Percentiles rank a stretch among this genome's conserved stretches.
phyloP scores from a whole-genome alignment of 2,329 filamentous ascomycete species.

The Calonectria pauciramosa region DNA sequence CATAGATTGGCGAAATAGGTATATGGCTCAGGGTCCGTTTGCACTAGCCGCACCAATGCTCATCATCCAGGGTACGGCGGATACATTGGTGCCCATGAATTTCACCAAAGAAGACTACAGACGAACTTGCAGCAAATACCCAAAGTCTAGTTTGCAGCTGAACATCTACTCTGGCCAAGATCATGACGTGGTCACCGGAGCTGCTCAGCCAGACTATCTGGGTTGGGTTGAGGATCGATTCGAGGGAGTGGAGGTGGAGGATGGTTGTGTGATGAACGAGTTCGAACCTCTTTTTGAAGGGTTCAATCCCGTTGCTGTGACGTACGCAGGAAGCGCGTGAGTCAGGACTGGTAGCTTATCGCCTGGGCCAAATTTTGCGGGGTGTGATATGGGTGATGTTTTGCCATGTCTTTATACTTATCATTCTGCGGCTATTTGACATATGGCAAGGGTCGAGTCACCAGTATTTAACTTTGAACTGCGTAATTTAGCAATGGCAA shows the following conservation, averaged over 20 bases:
- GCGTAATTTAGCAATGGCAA: too few relatives aligned
- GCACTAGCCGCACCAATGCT: slow-evolving; percentile 38
- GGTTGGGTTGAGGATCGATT: background rate
- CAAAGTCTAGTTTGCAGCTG: background rate
- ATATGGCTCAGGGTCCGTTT: slow-evolving; percentile 36
- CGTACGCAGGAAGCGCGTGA: background rate
- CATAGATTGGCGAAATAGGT: background rate
- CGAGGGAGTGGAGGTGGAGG: background rate
- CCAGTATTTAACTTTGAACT: too few relatives aligned
- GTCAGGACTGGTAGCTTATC: too few relatives aligned
- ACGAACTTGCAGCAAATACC: slow-evolving; percentile 26
- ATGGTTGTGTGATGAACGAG: background rate
- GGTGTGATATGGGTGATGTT: too few relatives aligned
- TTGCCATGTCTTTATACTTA: too few relatives aligned
- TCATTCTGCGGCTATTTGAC: too few relatives aligned
- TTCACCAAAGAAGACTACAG: slow-evolving; percentile 30
- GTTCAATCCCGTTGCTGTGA: background rate
- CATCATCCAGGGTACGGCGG: slow-evolving; percentile 38
- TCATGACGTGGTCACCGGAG: background rate
- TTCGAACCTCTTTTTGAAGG: background rate
- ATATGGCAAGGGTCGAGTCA: too few relatives aligned
- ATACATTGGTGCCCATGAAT: slow-evolving; percentile 29
- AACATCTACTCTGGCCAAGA: slow-evolving; percentile 20
- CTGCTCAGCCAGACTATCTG: background rate
- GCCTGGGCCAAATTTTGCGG: background rate